A percentile compares a stretch with the other conserved stretches of the same genome.
Conservation (phyloP, 2,329 filamentous ascomycete species). For the Sclerotinia glacialis region DNA sequence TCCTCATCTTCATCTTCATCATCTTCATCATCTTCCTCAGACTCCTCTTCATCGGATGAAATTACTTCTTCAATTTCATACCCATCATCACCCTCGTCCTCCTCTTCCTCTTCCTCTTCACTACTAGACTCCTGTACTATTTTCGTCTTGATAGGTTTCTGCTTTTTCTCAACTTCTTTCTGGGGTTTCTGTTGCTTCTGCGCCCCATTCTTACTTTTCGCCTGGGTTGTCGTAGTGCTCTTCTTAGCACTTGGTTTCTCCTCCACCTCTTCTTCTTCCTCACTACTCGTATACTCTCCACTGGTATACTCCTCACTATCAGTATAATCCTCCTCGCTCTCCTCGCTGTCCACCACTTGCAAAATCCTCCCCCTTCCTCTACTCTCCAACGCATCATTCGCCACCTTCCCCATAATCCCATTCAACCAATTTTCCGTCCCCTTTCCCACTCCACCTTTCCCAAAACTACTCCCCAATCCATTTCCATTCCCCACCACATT, state of each 20-base stretch:
- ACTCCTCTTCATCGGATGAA: constrained; percentile 12
- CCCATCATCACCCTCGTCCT: constrained; percentile 8
- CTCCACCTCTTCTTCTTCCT: constrained; percentile 6
- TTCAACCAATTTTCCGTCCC: constrained; percentile 9
- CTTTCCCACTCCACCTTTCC: constrained; percentile 15
- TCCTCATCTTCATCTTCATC: background rate
- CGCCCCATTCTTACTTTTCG: background rate
- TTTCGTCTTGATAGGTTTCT: background rate
- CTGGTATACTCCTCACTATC: constrained; percentile 20
- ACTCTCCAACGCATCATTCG: constrained; percentile 20
- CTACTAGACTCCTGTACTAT: constrained; percentile 14
- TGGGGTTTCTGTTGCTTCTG: background rate
- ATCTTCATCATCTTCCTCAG: background rate
- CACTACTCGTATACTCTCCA: constrained; percentile 14
- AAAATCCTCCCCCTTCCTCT: constrained; percentile 15
- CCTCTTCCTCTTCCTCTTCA: constrained; percentile 8
- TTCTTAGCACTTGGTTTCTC: background rate
- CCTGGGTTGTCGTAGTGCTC: background rate
- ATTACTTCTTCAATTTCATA: constrained; percentile 20
- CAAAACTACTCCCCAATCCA: constrained; percentile 12
- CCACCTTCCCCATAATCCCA: constrained; percentile 16
- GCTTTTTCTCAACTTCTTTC: background rate
- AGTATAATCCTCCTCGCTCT: constrained; percentile 15
- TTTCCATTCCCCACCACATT: constrained; percentile 11
- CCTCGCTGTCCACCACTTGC: constrained; percentile 17